Base-by-base conservation (phyloP, 164 flowering plant species). In the Magnolia changhungtana region DNA sequence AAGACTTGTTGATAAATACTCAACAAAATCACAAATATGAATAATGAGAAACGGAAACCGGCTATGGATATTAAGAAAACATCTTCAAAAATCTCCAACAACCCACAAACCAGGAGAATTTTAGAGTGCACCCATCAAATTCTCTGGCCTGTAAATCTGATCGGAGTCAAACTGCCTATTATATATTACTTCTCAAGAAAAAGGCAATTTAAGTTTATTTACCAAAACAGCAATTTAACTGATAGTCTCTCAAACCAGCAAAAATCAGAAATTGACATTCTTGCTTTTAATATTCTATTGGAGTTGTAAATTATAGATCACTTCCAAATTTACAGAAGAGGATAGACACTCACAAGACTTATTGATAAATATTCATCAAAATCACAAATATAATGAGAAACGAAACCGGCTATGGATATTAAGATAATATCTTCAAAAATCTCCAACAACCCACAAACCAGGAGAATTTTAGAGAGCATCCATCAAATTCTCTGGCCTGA, bases 131-230 rank as follows among this genome's bases (percentile, higher is more conserved):
- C 76, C 18, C 72, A 64, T 80, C 71, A 81, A 20, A 81, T 73
- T 82, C 85, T 87, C 75, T 82, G 74, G 24, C 71, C 63, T 8
- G 85, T 79, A 77, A 87, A 80, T 73, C 78, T 78, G 69, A 80
- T 69, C 0, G 88, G 84, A 18, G 81, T 75, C 27, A 72, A 66
- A 69, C 29, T 27, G 29, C 29, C 29, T 27, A 27, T 27, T 27
- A 27, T 27, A 27, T 27, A 27, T 7, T 21, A 65, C 23, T 27
- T 9, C 68, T 20, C 68, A 65, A 61, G n/a, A 65, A 65, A 1
- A 20, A 11, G 23, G 20, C 23, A 23, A 65, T 27, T 8, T 20
- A 7, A 61, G n/a, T 3, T 23, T 7, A 8, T 65, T 23, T 65
- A 65, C 27, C 20, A 65, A 65, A 8, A 21, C 29, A 27, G 29